Percentiles rank a stretch among this genome's conserved stretches.
These are phyloP conservation scores for Udeniomyces megalosporus DNA, from an alignment of 768 basidiomycete species.

Conservation along the genomic window DNA sequence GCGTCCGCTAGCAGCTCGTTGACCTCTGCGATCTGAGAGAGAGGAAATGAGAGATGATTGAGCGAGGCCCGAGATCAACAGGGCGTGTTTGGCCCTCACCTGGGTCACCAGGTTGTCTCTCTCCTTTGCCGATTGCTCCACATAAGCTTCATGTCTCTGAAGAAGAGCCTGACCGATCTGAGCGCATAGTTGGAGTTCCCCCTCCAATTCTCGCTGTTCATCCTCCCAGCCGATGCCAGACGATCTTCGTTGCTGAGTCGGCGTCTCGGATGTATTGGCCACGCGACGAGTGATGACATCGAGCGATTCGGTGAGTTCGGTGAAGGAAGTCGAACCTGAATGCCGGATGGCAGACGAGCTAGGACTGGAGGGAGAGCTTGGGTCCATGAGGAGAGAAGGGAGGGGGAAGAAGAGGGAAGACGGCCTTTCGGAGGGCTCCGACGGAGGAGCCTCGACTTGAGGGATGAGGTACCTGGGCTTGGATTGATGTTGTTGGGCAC, in stretches of 20 bases:
- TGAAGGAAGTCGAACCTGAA: background rate
- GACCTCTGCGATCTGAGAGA: background rate
- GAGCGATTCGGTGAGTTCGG: conserved; percentile 7
- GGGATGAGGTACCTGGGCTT: too few species aligned
- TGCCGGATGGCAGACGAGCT: too few species aligned
- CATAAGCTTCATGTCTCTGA: conserved; percentile 70
- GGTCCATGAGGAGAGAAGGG: too few species aligned
- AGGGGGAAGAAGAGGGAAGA: too few species aligned
- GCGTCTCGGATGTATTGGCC: background rate
- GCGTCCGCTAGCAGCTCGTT: background rate
- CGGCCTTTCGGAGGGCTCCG: too few species aligned
- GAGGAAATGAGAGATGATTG: background rate
- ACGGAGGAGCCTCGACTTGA: too few species aligned
- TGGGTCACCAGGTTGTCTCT: background rate
- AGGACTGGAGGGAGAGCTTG: too few species aligned
- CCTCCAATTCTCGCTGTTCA: background rate
- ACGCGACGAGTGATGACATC: background rate
- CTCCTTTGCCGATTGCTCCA: conserved; percentile 35
- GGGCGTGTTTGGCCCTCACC: too few species aligned
- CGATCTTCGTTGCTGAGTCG: background rate
- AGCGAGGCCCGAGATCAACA: too few species aligned
- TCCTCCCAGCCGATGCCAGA: background rate
- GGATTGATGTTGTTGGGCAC: too few species aligned
- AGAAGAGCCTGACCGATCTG: conserved; percentile 83
- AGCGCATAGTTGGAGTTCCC: conserved; percentile 24